phyloP scores from a whole-genome alignment of 1,284 basidiomycete species.

The Leucoagaricus sp. region DNA sequence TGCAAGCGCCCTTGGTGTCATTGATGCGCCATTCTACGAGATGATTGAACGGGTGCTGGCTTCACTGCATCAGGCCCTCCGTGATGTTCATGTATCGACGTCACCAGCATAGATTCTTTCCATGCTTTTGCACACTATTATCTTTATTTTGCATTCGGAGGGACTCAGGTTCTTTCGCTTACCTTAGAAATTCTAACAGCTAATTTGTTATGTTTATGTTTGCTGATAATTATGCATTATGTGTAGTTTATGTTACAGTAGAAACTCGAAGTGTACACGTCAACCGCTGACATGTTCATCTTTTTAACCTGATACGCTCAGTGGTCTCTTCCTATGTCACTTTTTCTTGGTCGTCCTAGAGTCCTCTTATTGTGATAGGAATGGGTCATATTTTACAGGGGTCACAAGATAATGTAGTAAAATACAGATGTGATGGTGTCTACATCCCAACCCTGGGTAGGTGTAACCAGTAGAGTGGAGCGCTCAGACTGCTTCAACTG shows the following conservation, averaged over 20 bases:
- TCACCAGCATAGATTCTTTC: not conserved
- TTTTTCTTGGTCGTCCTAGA: too few relatives aligned
- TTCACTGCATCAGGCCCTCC: not conserved
- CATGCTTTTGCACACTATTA: not conserved
- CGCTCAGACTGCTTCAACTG: too few relatives aligned
- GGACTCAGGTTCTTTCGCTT: not conserved
- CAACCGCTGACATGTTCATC: too few relatives aligned
- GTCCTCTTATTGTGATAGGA: too few relatives aligned
- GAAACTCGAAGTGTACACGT: not conserved
- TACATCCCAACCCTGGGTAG: too few relatives aligned
- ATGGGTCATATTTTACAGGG: too few relatives aligned
- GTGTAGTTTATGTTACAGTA: conserved; percentile 6
- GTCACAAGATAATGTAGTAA: too few relatives aligned
- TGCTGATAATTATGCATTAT: conserved; percentile 1
- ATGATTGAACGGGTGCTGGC: conserved; percentile 33
- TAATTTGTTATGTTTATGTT: conserved; percentile 5
- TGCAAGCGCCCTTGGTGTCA: conserved; percentile 58
- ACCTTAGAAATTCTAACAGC: conserved; percentile 3
- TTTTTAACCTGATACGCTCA: too few relatives aligned
- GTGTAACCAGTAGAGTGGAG: too few relatives aligned
- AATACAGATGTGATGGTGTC: too few relatives aligned
- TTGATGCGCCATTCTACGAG: conserved; percentile 54
- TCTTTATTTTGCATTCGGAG: conserved; percentile 10
- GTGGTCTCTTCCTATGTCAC: too few relatives aligned
- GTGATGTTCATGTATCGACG: not conserved